phyloP scores from a whole-genome alignment of 2,329 filamentous ascomycete genomes.

The Pseudopyrenochaeta lycopersici region DNA sequence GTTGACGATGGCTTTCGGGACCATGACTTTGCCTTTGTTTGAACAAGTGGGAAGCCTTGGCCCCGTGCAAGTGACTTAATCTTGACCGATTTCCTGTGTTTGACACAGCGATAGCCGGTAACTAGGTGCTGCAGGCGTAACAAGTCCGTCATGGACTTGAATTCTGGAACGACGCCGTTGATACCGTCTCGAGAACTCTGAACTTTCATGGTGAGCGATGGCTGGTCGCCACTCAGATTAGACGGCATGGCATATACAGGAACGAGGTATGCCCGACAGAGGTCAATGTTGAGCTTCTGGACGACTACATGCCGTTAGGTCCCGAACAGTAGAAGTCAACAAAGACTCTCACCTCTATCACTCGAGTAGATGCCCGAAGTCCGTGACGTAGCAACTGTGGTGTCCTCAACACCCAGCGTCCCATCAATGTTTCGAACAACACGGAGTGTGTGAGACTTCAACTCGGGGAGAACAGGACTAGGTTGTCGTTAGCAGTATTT shows the following conservation, averaged over 20 bases:
- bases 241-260: constrained; percentile 15
- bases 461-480: constrained; percentile 8
- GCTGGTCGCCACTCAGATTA: background rate
- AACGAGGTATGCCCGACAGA: constrained; percentile 4
- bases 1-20: too few species aligned
- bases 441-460: constrained; percentile 10
- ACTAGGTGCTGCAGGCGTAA: constrained; percentile 11
- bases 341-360: too few species aligned
- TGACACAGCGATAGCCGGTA: constrained; percentile 15
- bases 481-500: too few species aligned
- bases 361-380: too few species aligned
- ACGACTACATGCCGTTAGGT: constrained; percentile 1
- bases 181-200: constrained; percentile 10
- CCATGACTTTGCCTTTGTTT: too few species aligned
- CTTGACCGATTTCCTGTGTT: constrained; percentile 3
- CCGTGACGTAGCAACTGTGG: constrained; percentile 1
- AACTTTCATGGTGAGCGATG: constrained; percentile 6
- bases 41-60: too few species aligned
- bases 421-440: constrained; percentile 16
- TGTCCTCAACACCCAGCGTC: constrained; percentile 14
- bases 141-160: constrained; percentile 8
- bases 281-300: constrained; percentile 14
- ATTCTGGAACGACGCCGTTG: constrained; percentile 9
- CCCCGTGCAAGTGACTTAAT: too few species aligned
- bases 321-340: background rate